Evolutionary conservation across 1,284 basidiomycete species (phyloP).

Genomic region (Spongiforma sp.): DNA sequence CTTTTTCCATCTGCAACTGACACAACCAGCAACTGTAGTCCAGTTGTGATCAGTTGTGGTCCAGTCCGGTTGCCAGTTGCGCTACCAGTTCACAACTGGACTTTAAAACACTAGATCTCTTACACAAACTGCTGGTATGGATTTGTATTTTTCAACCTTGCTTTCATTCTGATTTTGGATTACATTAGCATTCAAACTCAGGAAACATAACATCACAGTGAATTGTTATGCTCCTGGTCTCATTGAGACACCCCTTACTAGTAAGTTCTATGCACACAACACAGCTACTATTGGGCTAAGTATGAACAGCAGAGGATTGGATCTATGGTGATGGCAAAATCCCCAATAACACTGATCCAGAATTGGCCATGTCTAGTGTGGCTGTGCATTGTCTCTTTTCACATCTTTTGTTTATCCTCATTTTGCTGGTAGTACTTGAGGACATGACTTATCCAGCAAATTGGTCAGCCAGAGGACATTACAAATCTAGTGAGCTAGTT

Average conservation of each 20-base stretch:
- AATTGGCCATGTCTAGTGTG: neutral
- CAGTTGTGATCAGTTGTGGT: no score
- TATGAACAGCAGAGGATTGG: constrained; percentile 2
- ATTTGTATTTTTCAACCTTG: neutral
- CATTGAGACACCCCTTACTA: constrained; percentile 12
- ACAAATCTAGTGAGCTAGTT: constrained; percentile 25
- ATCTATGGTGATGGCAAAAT: neutral
- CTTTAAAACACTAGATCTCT: no score
- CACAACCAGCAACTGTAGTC: no score
- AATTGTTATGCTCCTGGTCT: constrained; percentile 8
- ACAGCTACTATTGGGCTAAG: neutral
- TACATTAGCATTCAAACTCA: constrained; percentile 30
- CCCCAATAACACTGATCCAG: neutral
- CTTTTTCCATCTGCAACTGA: no score
- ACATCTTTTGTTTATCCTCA: neutral
- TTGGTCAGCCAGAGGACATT: constrained; percentile 22
- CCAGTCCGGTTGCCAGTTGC: no score
- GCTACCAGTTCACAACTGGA: no score
- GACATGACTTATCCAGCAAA: neutral
- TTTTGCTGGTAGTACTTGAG: neutral
- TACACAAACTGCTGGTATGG: constrained; percentile 28
- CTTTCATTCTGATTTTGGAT: neutral
- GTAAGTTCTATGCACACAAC: constrained; percentile 9
- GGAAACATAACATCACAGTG: constrained; percentile 16
- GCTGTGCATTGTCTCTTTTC: neutral